Evolutionary conservation across 2,329 filamentous ascomycete genomes (phyloP), one percentile per base, ranked within the genome.

Genomic region (Colletotrichum orbiculare): DNA sequence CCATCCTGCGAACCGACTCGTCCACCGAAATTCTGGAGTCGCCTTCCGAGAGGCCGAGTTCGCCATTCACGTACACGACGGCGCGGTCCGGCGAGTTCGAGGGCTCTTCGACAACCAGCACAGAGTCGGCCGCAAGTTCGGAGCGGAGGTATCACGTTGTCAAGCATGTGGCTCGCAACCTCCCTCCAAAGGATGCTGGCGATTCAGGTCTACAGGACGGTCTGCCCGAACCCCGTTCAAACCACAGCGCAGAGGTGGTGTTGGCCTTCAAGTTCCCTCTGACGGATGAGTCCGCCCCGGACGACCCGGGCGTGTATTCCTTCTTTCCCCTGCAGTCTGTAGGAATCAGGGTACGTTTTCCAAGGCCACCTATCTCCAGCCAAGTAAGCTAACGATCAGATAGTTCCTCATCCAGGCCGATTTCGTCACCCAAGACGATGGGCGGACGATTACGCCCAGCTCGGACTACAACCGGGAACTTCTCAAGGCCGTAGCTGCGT

Each of bases 361-460:
- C 4, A 37, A 1, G 8, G 9, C 34, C 25, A 2, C 25, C 13
- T 10, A 45, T 10, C 52, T 35, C 17, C 1, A n/a, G 11, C 25
- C 3, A 37, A 25, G 9, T 15, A 8, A 1, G 12, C 41, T 54
- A 8, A 54, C 41, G 6, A 3, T 17, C 8, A 17, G 34, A 13
- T 25, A 58, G 73, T 85, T 85, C 47, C 69, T 85, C 2, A 81
- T 86, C 10, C 82, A 85, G 8, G 75, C 80, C 7, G 82, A 85
- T 65, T 85, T 85, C 59, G 80, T 81, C 43, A 83, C 79, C 0
- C 69, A 78, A n/a, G 81, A 80, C 3, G 82, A 73, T 65, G 73
- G 83, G 0, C 73, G 85, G 66, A 79, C 81, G 50, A 73, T 84
- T 5, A 70, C 77, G 1, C 65, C 66, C 0, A 72, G 71, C 2